Evolutionary conservation across 345 rosid genomes (phyloP).

Genomic region (Mercurialis annua): DNA sequence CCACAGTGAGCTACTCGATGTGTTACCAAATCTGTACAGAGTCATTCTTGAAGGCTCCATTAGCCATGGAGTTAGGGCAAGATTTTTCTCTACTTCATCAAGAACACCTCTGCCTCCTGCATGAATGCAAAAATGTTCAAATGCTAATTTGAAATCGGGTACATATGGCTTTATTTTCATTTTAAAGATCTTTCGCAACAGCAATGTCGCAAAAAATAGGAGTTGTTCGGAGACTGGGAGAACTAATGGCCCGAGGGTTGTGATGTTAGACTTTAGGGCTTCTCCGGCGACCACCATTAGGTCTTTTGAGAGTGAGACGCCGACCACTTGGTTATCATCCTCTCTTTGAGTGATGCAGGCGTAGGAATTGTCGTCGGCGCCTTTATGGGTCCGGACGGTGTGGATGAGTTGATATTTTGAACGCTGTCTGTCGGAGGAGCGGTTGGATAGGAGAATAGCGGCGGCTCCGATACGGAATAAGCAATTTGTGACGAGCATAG

Average conservation of each 20-base stretch:
- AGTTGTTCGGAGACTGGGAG: conserved; percentile 25
- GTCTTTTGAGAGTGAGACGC: conserved; percentile 19
- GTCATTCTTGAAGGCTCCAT: too few species aligned
- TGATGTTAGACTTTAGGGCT: conserved; percentile 21
- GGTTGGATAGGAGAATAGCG: conserved; percentile 24
- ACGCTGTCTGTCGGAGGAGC: conserved; percentile 15
- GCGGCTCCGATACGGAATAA: conserved; percentile 26
- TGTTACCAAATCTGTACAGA: conserved; percentile 63
- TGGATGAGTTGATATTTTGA: conserved; percentile 25
- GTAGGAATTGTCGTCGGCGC: conserved; percentile 4
- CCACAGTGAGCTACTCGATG: conserved; percentile 84
- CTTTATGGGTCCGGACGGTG: conserved; percentile 21
- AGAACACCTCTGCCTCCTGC: conserved; percentile 81
- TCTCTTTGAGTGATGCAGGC: conserved; percentile 17
- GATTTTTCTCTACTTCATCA: conserved; percentile 72
- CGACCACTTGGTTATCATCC: background rate
- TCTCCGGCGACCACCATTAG: conserved; percentile 23
- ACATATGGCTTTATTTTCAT: conserved; percentile 49
- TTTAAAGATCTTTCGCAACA: background rate
- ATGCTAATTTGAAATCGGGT: conserved; percentile 72
- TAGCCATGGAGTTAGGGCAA: conserved; percentile 59
- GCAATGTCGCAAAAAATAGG: conserved; percentile 9
- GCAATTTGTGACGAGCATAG: conserved; percentile 29
- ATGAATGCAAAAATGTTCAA: conserved; percentile 79
- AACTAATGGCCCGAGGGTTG: conserved; percentile 22